Evolutionary conservation across 306 rosid species (phyloP).

Genomic region (Fagus sylvatica): DNA sequence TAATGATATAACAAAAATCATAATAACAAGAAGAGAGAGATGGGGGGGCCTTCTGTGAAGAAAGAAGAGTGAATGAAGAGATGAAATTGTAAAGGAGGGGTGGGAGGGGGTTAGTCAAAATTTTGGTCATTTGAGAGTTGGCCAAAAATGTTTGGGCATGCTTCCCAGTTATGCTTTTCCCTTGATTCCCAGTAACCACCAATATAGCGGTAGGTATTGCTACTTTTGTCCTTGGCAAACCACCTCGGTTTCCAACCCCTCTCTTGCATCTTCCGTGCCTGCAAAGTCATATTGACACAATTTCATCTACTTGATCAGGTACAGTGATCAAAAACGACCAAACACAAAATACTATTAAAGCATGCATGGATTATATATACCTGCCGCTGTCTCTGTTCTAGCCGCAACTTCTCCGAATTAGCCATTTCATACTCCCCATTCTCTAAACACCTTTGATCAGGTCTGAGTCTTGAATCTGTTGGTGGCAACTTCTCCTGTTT

Average conservation of each 20-base stretch:
- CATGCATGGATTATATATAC: conserved; percentile 32
- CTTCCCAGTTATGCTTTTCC: conserved; percentile 68
- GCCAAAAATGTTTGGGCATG: conserved; percentile 79
- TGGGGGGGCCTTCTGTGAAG: background rate
- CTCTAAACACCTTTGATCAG: conserved; percentile 90
- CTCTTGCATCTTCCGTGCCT: conserved; percentile 92
- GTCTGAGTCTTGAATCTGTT: conserved; percentile 96
- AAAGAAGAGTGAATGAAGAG: background rate
- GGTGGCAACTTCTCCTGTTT: conserved; percentile 91
- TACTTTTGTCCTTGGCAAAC: conserved; percentile 72
- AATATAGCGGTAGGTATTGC: conserved; percentile 51
- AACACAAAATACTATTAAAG: background rate
- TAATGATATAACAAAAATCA: background rate
- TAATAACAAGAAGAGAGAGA: too few species aligned
- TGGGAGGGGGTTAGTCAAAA: background rate
- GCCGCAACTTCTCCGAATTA: conserved; percentile 73
- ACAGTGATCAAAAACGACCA: background rate
- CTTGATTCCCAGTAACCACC: conserved; percentile 98
- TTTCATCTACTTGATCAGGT: background rate
- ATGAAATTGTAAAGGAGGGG: background rate
- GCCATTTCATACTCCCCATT: conserved; percentile 85
- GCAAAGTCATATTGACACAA: conserved; percentile 15
- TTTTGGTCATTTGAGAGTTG: conserved; percentile 47
- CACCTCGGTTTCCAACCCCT: conserved; percentile 95
- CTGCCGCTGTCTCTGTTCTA: conserved; percentile 92